These are phyloP conservation scores for Venturiaceae sp. DNA, from an alignment of 2,329 filamentous ascomycete species.

Conservation along the genomic window DNA sequence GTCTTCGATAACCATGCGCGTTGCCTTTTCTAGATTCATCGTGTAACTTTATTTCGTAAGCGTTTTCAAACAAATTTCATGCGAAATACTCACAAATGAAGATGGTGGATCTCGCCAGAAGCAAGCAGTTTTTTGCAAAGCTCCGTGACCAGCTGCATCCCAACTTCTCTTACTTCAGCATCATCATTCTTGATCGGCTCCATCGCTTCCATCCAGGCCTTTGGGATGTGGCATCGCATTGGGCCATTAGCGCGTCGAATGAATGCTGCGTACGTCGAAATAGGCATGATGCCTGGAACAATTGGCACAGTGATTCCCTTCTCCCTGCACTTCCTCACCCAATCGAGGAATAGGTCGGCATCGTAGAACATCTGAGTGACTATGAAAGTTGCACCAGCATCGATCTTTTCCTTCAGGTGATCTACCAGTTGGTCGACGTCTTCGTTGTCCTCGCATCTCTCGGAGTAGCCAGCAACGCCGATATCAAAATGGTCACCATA, in stretches of 20 bases:
- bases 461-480: constrained; percentile 91
- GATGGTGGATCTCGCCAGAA: constrained; percentile 65
- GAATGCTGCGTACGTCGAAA: constrained; percentile 91
- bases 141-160: constrained; percentile 75
- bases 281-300: constrained; percentile 83
- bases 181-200: constrained; percentile 97
- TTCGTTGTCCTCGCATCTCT: constrained; percentile 88
- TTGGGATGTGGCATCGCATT: constrained; percentile 65
- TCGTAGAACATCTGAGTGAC: constrained; percentile 99
- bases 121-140: constrained; percentile 82
- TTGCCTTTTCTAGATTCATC: constrained; percentile 95
- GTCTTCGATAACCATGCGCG: constrained; percentile 87
- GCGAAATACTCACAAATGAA: constrained; percentile 62
- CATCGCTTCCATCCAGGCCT: constrained; percentile 68
- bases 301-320: constrained; percentile 78
- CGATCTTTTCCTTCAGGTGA: constrained; percentile 94
- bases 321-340: constrained; percentile 78
- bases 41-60: constrained; percentile 55
- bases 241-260: constrained; percentile 85
- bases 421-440: constrained; percentile 77
- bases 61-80: background rate
- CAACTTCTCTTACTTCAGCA: constrained; percentile 79
- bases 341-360: constrained; percentile 84
- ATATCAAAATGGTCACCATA: constrained; percentile 94
- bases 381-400: constrained; percentile 86